Percentiles rank a stretch among this genome's conserved stretches.
phyloP scores from a whole-genome alignment of 176 grass and related monocot species.

The Coix lacrymajobi region DNA sequence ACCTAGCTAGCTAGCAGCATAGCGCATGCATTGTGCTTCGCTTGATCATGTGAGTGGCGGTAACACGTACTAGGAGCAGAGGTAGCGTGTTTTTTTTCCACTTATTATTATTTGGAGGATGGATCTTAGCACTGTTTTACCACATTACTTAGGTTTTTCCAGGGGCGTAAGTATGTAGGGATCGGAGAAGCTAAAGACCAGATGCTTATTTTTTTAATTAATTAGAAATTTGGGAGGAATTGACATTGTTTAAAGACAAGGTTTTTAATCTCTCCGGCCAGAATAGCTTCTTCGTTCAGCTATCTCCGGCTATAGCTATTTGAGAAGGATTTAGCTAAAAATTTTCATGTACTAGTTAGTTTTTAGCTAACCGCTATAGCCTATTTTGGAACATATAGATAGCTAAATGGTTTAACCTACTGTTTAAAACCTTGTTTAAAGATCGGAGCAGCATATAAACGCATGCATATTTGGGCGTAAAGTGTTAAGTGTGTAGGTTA shows the following conservation, averaged over 20 bases:
- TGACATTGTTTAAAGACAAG: constrained; percentile 20
- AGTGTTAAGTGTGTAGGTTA: neutral
- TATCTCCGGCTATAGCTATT: no score
- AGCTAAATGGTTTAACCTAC: no score
- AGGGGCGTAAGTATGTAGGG: constrained; percentile 8
- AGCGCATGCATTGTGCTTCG: neutral
- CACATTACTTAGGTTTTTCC: constrained; percentile 5
- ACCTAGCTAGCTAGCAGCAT: neutral
- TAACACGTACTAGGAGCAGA: neutral
- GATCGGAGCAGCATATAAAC: neutral
- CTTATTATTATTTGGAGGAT: neutral
- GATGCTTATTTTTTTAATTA: neutral
- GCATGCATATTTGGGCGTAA: neutral
- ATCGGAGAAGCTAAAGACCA: neutral
- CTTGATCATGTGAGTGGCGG: neutral
- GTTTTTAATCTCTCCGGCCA: no score
- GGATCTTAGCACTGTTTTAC: neutral
- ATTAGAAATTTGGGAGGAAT: constrained; percentile 21
- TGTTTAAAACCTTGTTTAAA: no score
- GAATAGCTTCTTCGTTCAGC: no score
- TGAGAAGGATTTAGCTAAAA: no score
- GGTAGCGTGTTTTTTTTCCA: neutral
- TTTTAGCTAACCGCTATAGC: no score
- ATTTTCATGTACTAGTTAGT: no score
- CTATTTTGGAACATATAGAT: no score